phyloP scores from a whole-genome alignment of 176 grass and related monocot genomes.

The Poa pratensis region DNA sequence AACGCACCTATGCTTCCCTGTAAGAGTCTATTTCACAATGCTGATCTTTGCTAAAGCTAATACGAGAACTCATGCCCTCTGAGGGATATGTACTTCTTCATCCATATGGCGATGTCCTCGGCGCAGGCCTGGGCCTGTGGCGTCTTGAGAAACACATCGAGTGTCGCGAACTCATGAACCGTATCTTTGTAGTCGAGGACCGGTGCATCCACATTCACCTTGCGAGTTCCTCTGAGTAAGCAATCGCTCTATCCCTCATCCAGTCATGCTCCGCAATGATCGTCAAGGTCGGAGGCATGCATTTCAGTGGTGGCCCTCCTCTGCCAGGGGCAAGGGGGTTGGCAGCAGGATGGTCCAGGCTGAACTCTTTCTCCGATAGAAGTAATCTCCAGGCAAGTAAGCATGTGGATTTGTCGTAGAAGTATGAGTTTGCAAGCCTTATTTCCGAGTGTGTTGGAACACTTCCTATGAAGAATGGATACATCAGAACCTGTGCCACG shows the following conservation, averaged over 20 bases:
- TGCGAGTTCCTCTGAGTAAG: slow-evolving; percentile 92
- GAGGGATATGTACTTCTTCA: slow-evolving; percentile 95
- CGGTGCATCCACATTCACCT: slow-evolving; percentile 86
- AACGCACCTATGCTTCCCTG: slow-evolving; percentile 42
- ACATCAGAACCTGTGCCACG: slow-evolving; percentile 94
- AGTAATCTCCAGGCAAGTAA: slow-evolving; percentile 92
- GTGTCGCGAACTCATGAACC: slow-evolving; percentile 83
- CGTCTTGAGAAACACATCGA: slow-evolving; percentile 90
- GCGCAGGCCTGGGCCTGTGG: slow-evolving; percentile 86
- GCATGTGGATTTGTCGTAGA: slow-evolving; percentile 88
- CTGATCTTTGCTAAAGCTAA: slow-evolving; percentile 58
- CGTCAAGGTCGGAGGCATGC: slow-evolving; percentile 85
- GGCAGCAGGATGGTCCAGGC: slow-evolving; percentile 78
- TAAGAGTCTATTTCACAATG: slow-evolving; percentile 47
- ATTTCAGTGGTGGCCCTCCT: slow-evolving; percentile 66
- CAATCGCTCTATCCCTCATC: slow-evolving; percentile 94
- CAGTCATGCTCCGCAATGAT: slow-evolving; percentile 94
- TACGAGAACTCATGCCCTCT: slow-evolving; percentile 91
- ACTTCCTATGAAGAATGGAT: slow-evolving; percentile 89
- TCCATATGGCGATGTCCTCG: slow-evolving; percentile 92
- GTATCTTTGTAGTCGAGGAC: slow-evolving; percentile 92
- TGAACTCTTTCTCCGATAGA: slow-evolving; percentile 79
- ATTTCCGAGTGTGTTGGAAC: slow-evolving; percentile 88
- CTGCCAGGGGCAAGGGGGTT: slow-evolving; percentile 67
- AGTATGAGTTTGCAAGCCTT: slow-evolving; percentile 90